Evolutionary conservation across 306 rosid genomes (phyloP), one percentile per base, ranked within the genome.

Genomic region (Acacia acuminata): DNA sequence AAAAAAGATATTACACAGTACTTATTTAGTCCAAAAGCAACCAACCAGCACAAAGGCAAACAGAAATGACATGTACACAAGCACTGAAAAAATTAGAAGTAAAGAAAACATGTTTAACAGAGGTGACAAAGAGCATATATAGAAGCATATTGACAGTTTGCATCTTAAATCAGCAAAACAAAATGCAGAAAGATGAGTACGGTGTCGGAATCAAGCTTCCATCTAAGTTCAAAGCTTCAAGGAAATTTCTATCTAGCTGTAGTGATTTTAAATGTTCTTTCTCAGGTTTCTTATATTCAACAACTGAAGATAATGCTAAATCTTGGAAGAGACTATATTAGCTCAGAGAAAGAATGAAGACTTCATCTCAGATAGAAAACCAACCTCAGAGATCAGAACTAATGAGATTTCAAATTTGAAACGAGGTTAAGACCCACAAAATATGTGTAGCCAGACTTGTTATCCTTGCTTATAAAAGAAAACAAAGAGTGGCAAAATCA

Each of bases 191-290:
- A 20, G 20, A 75, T 75, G 69, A 56, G 27, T 30, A 30, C 2
- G 25, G 40, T 13, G 0, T 24, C 69, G 58, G 55, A 58, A 58
- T 58, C 38, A 38, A n/a, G 50, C 36, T 56, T 56, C 71, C 42
- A 61, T 16, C 25, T 0, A 60, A 14, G 36, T 42, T 24, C 42
- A 42, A 60, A 76, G 96, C 97, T 87, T 94, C 98, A 7, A 94
- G 96, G 73, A 94, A 94, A 85, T 83, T 92, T 77, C 79, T n/a
- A n/a, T n/a, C n/a, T 72, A 90, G 69, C 75, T 92, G 87, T 83
- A 94, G 90, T 20, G 98, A 79, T 86, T 83, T 91, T 74, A 90
- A 83, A 88, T 91, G 97, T 61, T 92, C 97, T 89, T 92, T 96
- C 89, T 94, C 96, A 12, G 96, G 93, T 83, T 84, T 86, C 78